phyloP scores from a whole-genome alignment of 306 rosid genomes.

The Dryas alaskensis region DNA sequence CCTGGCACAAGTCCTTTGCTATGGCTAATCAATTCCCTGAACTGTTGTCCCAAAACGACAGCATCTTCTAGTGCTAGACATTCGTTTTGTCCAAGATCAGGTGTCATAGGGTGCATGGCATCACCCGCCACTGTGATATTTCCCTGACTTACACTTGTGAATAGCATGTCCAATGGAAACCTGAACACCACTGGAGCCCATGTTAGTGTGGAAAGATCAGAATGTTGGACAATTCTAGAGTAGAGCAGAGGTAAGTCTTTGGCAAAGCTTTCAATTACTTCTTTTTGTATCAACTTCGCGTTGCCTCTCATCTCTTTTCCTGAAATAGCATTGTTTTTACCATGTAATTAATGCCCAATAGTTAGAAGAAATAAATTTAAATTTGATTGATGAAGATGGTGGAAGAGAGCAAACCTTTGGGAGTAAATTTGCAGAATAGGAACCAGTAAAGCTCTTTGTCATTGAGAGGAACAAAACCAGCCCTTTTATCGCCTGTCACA shows the following conservation, averaged over 20 bases:
- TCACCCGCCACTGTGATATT: slow-evolving; percentile 26
- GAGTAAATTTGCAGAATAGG: neutral
- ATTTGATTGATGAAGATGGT: no score
- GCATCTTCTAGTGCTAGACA: slow-evolving; percentile 25
- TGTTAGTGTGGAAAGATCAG: slow-evolving; percentile 20
- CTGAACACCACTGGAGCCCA: slow-evolving; percentile 19
- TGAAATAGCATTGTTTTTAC: no score
- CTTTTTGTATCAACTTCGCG: slow-evolving; percentile 15
- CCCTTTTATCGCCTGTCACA: slow-evolving; percentile 19
- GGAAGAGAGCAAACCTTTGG: neutral
- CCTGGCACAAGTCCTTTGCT: neutral
- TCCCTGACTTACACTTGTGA: slow-evolving; percentile 11
- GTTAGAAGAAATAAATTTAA: no score
- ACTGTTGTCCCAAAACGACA: slow-evolving; percentile 5
- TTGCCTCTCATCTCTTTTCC: neutral
- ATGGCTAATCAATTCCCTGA: neutral
- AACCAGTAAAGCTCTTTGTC: slow-evolving; percentile 29
- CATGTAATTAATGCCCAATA: no score
- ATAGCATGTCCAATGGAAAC: slow-evolving; percentile 28
- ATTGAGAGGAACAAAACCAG: slow-evolving; percentile 28
- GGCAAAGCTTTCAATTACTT: slow-evolving; percentile 18
- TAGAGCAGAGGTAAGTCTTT: slow-evolving; percentile 12
- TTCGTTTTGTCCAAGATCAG: slow-evolving; percentile 23
- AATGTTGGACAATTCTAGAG: slow-evolving; percentile 1
- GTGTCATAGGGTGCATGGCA: slow-evolving; percentile 36